These are phyloP conservation scores for Chrysoporthe puriensis DNA, from an alignment of 2,329 filamentous ascomycete species.

Conservation along the genomic window DNA sequence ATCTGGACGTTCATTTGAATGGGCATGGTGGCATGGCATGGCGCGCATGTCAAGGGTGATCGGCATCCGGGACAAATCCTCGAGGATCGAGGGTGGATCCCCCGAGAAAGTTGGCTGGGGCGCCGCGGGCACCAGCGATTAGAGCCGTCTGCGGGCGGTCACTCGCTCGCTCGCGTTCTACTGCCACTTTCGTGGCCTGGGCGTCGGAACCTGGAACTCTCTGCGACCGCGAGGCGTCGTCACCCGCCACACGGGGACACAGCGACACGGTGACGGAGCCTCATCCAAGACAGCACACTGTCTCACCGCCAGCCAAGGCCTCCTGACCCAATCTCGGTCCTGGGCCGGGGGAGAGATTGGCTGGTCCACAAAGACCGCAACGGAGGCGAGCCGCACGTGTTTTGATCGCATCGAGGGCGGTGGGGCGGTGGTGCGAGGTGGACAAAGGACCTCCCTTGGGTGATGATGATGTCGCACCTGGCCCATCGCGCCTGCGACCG, in stretches of 20 bases:
- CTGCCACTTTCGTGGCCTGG: neutral
- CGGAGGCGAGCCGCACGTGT: neutral
- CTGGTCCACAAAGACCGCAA: neutral
- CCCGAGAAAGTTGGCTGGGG: neutral
- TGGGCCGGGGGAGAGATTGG: neutral
- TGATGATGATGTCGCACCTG: neutral
- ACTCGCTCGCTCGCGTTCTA: neutral
- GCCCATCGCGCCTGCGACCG: neutral
- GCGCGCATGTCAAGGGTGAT: neutral
- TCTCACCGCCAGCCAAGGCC: neutral
- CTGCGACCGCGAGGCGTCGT: too few species aligned
- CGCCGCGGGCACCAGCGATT: neutral
- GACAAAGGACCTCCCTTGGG: neutral
- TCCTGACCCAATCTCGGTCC: neutral
- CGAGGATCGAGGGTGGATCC: neutral
- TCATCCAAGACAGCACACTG: neutral
- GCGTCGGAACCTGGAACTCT: too few species aligned
- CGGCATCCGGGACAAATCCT: slow-evolving; percentile 7
- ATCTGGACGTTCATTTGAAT: neutral
- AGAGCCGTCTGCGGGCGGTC: neutral
- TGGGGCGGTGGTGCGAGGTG: neutral
- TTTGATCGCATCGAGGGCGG: neutral
- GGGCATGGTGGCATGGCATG: neutral
- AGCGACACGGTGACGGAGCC: too few species aligned
- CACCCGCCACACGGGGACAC: too few species aligned